Evolutionary conservation across 2,329 filamentous ascomycete genomes (phyloP).

Genomic region (Coniosporium tulheliwenetii): DNA sequence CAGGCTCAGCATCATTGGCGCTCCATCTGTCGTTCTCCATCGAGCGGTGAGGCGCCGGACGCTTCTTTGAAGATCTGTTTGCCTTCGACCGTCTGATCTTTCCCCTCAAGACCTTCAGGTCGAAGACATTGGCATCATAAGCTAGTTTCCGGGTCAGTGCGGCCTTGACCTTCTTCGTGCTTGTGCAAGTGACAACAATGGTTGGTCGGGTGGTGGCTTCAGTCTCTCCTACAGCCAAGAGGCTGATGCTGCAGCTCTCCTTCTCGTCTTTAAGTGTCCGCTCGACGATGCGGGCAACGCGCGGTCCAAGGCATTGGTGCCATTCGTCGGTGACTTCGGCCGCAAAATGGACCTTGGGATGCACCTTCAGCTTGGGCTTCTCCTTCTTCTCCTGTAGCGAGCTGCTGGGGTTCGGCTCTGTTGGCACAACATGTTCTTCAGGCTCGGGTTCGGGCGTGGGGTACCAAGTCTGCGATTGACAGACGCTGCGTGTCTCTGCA

Average conservation of each 20-base stretch:
- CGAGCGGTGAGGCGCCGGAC: background rate
- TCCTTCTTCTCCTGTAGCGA: too few relatives aligned
- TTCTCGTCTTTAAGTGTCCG: constrained; percentile 57
- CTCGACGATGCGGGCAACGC: constrained; percentile 55
- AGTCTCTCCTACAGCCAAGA: constrained; percentile 58
- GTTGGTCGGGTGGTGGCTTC: constrained; percentile 52
- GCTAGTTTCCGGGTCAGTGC: constrained; percentile 56
- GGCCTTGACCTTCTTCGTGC: constrained; percentile 54
- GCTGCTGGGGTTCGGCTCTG: too few relatives aligned
- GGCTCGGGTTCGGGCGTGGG: too few relatives aligned
- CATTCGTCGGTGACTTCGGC: background rate
- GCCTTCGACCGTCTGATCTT: constrained; percentile 46
- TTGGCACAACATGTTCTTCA: too few relatives aligned
- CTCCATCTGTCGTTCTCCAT: constrained; percentile 1
- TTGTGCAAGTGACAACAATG: constrained; percentile 62
- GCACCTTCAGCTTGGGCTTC: too few relatives aligned
- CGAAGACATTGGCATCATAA: constrained; percentile 49
- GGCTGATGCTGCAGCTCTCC: constrained; percentile 64
- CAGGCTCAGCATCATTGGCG: constrained; percentile 23
- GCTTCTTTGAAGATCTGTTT: constrained; percentile 10
- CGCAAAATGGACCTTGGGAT: too few relatives aligned
- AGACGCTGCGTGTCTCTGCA: constrained; percentile 10
- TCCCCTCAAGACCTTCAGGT: constrained; percentile 57
- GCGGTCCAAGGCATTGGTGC: constrained; percentile 43
- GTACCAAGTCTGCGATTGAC: too few relatives aligned